phyloP scores from a whole-genome alignment of 2,329 filamentous ascomycete genomes.

The Aspergillus cejpii region DNA sequence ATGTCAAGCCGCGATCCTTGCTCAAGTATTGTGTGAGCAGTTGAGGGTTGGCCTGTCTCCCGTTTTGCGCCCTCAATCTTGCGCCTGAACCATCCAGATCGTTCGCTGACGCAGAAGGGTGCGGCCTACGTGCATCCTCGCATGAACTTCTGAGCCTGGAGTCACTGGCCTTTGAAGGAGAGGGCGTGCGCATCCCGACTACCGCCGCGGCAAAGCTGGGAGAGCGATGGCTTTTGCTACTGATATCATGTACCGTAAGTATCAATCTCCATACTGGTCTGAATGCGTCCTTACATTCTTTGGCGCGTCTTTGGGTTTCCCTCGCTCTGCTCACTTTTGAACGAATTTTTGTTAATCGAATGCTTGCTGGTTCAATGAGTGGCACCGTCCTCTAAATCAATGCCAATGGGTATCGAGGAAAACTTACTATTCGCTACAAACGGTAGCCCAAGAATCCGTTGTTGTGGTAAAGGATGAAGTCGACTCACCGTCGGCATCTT shows the following conservation, averaged over 20 bases:
- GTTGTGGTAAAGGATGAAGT: constrained; percentile 17
- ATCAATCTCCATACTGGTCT: not conserved
- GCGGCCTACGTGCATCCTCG: not conserved
- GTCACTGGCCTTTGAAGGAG: not conserved
- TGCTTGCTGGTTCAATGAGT: constrained; percentile 11
- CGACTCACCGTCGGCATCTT: constrained; percentile 11
- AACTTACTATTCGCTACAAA: constrained; percentile 18
- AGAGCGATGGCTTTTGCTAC: not conserved
- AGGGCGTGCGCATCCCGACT: not conserved
- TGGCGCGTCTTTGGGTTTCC: not conserved
- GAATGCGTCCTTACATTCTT: constrained; percentile 4
- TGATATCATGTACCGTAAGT: not conserved
- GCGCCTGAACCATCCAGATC: not conserved
- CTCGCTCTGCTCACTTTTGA: not conserved
- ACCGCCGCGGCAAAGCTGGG: not conserved
- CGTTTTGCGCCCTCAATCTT: constrained; percentile 1
- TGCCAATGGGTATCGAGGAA: not conserved
- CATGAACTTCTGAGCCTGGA: not conserved
- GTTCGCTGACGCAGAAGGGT: not conserved
- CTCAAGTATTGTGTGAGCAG: constrained; percentile 20
- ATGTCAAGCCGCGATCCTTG: constrained; percentile 13
- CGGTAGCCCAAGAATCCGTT: constrained; percentile 21
- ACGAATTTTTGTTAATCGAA: constrained; percentile 5
- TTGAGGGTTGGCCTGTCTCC: constrained; percentile 11
- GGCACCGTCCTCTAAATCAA: not conserved